A percentile compares a stretch with the other conserved stretches of the same genome.
Conservation (phyloP, 257 asterid species). For the Eustoma russellianum region DNA sequence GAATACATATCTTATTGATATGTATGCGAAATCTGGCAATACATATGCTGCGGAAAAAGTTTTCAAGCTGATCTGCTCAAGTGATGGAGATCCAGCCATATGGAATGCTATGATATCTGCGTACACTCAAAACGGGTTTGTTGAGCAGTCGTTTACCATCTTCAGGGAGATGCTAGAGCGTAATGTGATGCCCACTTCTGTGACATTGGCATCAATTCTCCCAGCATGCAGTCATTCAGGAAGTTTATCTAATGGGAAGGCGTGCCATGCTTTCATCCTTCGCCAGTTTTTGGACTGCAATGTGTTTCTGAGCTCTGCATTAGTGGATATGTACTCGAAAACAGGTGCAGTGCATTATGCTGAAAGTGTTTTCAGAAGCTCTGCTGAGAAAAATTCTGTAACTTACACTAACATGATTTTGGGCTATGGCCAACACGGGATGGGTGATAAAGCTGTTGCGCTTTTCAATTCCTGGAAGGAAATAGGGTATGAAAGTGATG, state of each 20-base stretch:
- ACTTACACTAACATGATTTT: slow-evolving; percentile 81
- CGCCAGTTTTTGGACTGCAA: slow-evolving; percentile 52
- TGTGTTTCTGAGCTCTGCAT: slow-evolving; percentile 65
- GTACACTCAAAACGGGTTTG: slow-evolving; percentile 47
- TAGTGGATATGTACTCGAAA: slow-evolving; percentile 92
- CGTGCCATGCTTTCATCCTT: slow-evolving; percentile 51
- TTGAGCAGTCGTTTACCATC: slow-evolving; percentile 39
- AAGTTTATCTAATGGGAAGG: slow-evolving; percentile 55
- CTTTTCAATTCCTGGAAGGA: slow-evolving; percentile 48
- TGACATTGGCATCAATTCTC: slow-evolving; percentile 72
- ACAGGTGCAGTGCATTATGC: slow-evolving; percentile 56
- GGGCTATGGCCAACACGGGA: slow-evolving; percentile 90
- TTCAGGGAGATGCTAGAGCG: slow-evolving; percentile 54
- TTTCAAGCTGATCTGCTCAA: slow-evolving; percentile 26
- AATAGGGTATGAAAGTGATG: slow-evolving; percentile 39
- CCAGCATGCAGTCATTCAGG: slow-evolving; percentile 71
- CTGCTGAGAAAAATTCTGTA: slow-evolving; percentile 52
- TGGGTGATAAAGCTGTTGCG: slow-evolving; percentile 60
- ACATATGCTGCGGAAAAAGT: slow-evolving; percentile 38
- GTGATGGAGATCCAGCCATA: slow-evolving; percentile 42
- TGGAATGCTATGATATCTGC: slow-evolving; percentile 88
- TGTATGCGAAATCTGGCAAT: slow-evolving; percentile 62
- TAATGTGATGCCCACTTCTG: slow-evolving; percentile 52
- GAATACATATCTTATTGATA: slow-evolving; percentile 68
- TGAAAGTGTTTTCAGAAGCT: slow-evolving; percentile 46